Evolutionary conservation across 371 early-diverging fungal species (phyloP).

Genomic region (Mucor circinelloides): DNA sequence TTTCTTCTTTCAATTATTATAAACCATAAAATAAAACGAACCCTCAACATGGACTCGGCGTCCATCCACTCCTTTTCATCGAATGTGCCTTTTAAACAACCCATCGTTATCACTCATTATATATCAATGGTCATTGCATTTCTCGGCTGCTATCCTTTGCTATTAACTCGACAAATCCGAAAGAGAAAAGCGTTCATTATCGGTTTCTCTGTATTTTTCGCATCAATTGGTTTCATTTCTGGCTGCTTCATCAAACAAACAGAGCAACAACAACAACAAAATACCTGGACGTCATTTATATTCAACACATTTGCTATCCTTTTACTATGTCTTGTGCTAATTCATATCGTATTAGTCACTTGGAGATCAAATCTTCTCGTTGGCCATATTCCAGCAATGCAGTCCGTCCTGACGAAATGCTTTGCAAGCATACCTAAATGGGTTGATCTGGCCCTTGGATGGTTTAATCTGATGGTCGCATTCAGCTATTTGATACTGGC

Average conservation of each 20-base stretch:
- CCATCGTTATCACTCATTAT: slow-evolving; percentile 42
- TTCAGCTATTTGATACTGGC: slow-evolving; percentile 32
- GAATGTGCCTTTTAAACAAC: slow-evolving; percentile 45
- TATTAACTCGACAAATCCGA: slow-evolving; percentile 39
- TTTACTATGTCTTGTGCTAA: slow-evolving; percentile 13
- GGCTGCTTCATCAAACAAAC: slow-evolving; percentile 28
- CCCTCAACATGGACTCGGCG: slow-evolving; percentile 27
- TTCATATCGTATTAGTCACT: slow-evolving; percentile 6
- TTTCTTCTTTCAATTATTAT: background rate
- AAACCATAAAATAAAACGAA: background rate
- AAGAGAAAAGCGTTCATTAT: slow-evolving; percentile 30
- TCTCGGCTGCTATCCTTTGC: slow-evolving; percentile 43
- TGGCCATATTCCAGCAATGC: background rate
- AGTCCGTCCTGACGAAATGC: background rate
- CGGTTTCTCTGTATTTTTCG: slow-evolving; percentile 25
- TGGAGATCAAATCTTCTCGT: slow-evolving; percentile 4
- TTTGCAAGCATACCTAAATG: slow-evolving; percentile 17
- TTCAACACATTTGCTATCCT: slow-evolving; percentile 6
- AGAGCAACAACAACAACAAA: background rate
- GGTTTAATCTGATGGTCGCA: slow-evolving; percentile 28
- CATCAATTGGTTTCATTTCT: slow-evolving; percentile 32
- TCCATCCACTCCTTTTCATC: slow-evolving; percentile 40
- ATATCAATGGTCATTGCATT: slow-evolving; percentile 40
- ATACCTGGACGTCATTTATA: slow-evolving; percentile 11
- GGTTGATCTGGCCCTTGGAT: slow-evolving; percentile 35